Evolutionary conservation across 768 basidiomycete genomes (phyloP), one percentile per base, ranked within the genome.

Genomic region (Harrya chromipes): DNA sequence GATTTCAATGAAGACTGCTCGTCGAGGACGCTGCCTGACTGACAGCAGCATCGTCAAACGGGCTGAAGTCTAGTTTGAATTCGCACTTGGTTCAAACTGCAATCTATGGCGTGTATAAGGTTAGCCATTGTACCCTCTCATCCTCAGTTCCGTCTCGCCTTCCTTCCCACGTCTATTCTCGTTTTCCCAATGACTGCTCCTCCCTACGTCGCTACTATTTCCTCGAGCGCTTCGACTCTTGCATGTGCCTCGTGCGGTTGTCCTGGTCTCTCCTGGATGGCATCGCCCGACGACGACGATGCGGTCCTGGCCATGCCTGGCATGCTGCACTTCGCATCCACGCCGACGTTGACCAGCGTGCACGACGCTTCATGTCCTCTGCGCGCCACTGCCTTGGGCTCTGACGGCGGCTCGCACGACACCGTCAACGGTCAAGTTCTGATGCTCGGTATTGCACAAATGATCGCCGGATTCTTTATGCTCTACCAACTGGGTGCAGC

Each of bases 51-150:
- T 4, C 16, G 4, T 45, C 21, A 24, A 19, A 1, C 4, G 19
- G 34, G 17, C 21, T 31, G 43, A 34, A 2, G 14, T 6, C 33
- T 33, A 16, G 16, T 33, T 33, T 31, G 31, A 31, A 31, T 31
- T 33, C 14, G 14, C 38, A 42, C 17, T 17, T 13, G 23, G 59
- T 37, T 36, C 12, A 29, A 46, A 48, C 13, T 19, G 10, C 21
- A 43, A 48, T 36, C 14, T 42, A 26, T 52, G 21, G 27, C 27
- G 23, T 40, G 50, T 52, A 39, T 46, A 57, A 60, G 45, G 43
- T 36, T 14, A 33, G 35, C 6, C 29, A 10, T 12, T 11, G 14
- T 12, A 31, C 6, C 11, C 9, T 29, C 11, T 34, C 4, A 10
- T 24, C 46, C 17, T 43, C 47, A 40, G 39, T 44, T 50, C 46